Base-by-base conservation (phyloP, 1,139 yeast genomes). In the Spencermartinsiella ligniputridi region DNA sequence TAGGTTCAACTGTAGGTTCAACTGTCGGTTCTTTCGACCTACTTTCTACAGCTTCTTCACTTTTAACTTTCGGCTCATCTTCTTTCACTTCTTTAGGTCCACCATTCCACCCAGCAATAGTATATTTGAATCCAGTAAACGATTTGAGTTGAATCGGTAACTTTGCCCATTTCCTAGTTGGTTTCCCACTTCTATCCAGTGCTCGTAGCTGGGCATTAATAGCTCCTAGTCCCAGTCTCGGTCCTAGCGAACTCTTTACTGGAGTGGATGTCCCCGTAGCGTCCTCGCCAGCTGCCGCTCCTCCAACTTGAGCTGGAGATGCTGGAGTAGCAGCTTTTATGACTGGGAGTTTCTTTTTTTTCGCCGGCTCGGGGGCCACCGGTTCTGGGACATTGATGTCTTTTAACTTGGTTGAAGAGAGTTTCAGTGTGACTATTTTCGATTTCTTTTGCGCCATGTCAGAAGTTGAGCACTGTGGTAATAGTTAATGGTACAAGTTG, bases 111-210 rank as follows among this genome's bases (percentile, higher is more conserved):
- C 69, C 59, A 5, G 61, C 58, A 49, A 78, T 66, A n/a, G 67
- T 62, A 42, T 75, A 73, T 50, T 70, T 70, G 55, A 73, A 76
- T 11, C 86, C 84, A 11, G 82, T 78, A 54, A 80, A 79, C n/a
- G 81, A 74, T 59, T 75, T 76, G 52, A 80, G 70, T 40, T 66
- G 56, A 11, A 70, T 54, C 1, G 75, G 72, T 43, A 67, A 65
- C 54, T 76, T 76, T 6, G 55, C 60, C 85, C 86, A 80, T 52
- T 67, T 70, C 45, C 74, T 69, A 32, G 71, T 69, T 18, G 78
- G 76, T 43, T 65, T 69, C 2, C 81, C 80, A 8, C 75, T 62
- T 49, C 72, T 72, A 52, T 78, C 83, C 47, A 76, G 60, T 2
- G 65, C 64, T 22, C 61, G 43, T 34, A 60, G 43, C 20, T 55